Evolutionary conservation across 805 yeast species (phyloP).

Genomic region (Ogataea glucozyma): DNA sequence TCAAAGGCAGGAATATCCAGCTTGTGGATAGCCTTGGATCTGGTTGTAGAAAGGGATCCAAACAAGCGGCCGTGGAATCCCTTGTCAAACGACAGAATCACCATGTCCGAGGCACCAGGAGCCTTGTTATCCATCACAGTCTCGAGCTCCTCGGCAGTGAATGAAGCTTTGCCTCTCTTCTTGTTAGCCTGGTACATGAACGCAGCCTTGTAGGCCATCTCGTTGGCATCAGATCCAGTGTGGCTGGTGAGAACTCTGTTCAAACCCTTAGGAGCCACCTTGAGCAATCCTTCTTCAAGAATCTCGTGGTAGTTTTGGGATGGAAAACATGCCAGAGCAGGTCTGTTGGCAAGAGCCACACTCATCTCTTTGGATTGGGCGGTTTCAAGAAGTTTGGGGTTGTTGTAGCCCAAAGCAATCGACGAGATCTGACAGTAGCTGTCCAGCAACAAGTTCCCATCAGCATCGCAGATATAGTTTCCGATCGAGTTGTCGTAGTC

Average conservation of each 20-base stretch:
- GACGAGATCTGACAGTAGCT: constrained; percentile 74
- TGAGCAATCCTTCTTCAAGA: constrained; percentile 48
- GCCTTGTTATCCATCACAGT: constrained; percentile 51
- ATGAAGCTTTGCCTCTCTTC: constrained; percentile 48
- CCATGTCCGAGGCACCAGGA: constrained; percentile 57
- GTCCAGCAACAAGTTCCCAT: constrained; percentile 61
- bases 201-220: constrained; percentile 70
- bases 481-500: constrained; percentile 65
- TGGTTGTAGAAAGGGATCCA: constrained; percentile 55
- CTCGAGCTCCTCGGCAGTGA: constrained; percentile 45
- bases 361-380: constrained; percentile 65
- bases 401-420: constrained; percentile 69
- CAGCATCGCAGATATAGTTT: constrained; percentile 66
- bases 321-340: constrained; percentile 68
- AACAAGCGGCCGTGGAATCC: constrained; percentile 61
- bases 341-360: constrained; percentile 65
- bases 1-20: constrained; percentile 59
- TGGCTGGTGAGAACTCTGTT: constrained; percentile 63
- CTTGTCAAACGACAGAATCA: constrained; percentile 51
- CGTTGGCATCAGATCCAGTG: constrained; percentile 71
- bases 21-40: constrained; percentile 59
- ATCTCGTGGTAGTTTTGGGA: constrained; percentile 53
- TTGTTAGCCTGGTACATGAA: constrained; percentile 58
- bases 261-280: constrained; percentile 67
- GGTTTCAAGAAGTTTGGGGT: constrained; percentile 58